A percentile compares a stretch with the other conserved stretches of the same genome.
Evolutionary conservation across 2,329 filamentous ascomycete species (phyloP).

Genomic region (Teratosphaeria destructans): DNA sequence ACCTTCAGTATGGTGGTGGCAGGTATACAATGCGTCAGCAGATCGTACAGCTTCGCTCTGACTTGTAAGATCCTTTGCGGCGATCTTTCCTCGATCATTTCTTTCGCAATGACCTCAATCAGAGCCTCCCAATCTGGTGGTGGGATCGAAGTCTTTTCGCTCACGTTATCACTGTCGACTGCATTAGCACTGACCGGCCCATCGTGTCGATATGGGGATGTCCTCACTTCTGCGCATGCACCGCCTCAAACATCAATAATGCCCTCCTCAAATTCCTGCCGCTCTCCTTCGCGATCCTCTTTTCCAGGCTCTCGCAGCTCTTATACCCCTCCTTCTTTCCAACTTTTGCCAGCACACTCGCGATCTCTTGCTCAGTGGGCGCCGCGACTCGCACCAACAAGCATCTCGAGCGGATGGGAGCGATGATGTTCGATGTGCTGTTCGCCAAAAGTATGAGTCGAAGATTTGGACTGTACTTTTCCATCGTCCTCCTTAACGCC

Average conservation of each 20-base stretch:
- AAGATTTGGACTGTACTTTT: slow-evolving; percentile 96
- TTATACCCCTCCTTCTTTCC: slow-evolving; percentile 78
- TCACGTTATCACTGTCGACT: slow-evolving; percentile 66
- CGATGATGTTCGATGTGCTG: slow-evolving; percentile 96
- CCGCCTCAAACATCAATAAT: slow-evolving; percentile 91
- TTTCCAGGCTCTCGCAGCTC: slow-evolving; percentile 63
- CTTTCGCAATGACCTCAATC: slow-evolving; percentile 77
- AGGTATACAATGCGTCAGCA: slow-evolving; percentile 94
- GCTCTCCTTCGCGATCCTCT: slow-evolving; percentile 79
- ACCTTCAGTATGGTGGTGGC: slow-evolving; percentile 84
- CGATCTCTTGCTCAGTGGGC: slow-evolving; percentile 77
- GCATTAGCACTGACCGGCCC: slow-evolving; percentile 20
- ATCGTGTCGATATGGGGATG: not conserved
- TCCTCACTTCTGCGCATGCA: slow-evolving; percentile 88
- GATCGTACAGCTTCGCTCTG: slow-evolving; percentile 88
- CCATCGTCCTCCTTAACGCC: slow-evolving; percentile 89
- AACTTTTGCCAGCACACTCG: slow-evolving; percentile 55
- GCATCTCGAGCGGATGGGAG: slow-evolving; percentile 88
- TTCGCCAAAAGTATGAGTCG: slow-evolving; percentile 87
- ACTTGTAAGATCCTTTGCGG: slow-evolving; percentile 80
- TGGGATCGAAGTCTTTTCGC: slow-evolving; percentile 77
- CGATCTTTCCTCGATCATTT: slow-evolving; percentile 89
- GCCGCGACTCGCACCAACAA: slow-evolving; percentile 85
- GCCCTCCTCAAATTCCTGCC: slow-evolving; percentile 83
- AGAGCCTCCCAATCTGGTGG: slow-evolving; percentile 96